A percentile compares a stretch with the other conserved stretches of the same genome.
These are phyloP conservation scores for Anisodus tanguticus DNA, from an alignment of 257 asterid genomes.

Conservation along the genomic window DNA sequence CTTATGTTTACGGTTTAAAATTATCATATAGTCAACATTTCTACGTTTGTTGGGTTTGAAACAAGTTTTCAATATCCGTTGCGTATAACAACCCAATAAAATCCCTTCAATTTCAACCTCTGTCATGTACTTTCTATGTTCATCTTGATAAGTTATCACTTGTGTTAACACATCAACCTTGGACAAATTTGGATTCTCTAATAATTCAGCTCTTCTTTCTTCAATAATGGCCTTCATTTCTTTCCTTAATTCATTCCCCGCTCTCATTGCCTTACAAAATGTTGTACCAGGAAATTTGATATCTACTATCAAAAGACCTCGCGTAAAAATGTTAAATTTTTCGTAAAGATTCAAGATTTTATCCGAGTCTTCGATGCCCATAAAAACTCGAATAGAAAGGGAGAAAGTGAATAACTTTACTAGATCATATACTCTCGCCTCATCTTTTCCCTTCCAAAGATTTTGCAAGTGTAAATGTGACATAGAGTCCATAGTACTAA, in stretches of 20 bases:
- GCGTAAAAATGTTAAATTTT: slow-evolving; percentile 1
- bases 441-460: background rate
- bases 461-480: slow-evolving; percentile 13
- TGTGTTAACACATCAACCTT: background rate
- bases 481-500: slow-evolving; percentile 14
- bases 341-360: background rate
- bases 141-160: background rate
- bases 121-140: background rate
- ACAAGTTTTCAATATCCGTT: too few species aligned
- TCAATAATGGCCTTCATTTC: background rate
- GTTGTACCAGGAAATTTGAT: slow-evolving; percentile 23
- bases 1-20: too few species aligned
- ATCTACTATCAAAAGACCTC: slow-evolving; percentile 5
- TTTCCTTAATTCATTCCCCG: slow-evolving; percentile 18
- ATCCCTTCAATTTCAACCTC: slow-evolving; percentile 3
- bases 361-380: background rate
- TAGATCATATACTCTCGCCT: slow-evolving; percentile 7
- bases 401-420: background rate
- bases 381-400: background rate
- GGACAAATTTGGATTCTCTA: background rate
- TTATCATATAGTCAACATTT: too few species aligned
- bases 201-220: background rate
- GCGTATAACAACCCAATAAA: too few species aligned
- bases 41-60: too few species aligned
- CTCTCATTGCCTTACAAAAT: slow-evolving; percentile 12